Base-by-base conservation (phyloP, 495 filamentous ascomycete genomes). In the Lophiotrema nucula region DNA sequence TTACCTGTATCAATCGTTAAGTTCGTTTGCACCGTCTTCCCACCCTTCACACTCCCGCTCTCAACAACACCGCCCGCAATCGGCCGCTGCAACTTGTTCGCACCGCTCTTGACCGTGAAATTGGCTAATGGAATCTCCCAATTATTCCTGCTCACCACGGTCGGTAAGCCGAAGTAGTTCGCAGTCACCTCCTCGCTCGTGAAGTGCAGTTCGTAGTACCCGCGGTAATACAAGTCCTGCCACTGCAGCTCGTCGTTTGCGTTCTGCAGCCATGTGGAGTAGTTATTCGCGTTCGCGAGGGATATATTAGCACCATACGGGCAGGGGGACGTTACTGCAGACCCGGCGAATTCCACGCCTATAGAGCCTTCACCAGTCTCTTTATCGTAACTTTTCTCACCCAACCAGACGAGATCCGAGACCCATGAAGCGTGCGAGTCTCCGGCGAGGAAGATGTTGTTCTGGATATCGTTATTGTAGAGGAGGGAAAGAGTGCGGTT, bases 161-260 rank as follows among this genome's bases (percentile, higher is more conserved):
- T 73, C 22, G 72, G 72, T 53, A 70, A 33, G 24, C 83, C 83
- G 63, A 82, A 86, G 69, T 73, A 86, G 38, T 66, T 71, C 2
- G 83, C 81, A 31, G 75, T 43, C 24, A 71, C 64, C 33, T 63
- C 41, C 24, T 70, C 56, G 21, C 60, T 37, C 38, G 47, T 51
- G 42, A 74, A 53, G 16, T 71, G 67, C 18, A 73, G 62, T 56
- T 74, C 72, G 58, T 67, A 74, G 51, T 74, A 74, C 24, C 72
- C 85, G 24, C 84, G 74, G 64, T 88, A 88, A 64, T 82, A 87
- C 35, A 81, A 69, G 57, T 88, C 85, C 58, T 82, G 79, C 84
- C 85, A 88, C 67, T 85, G 82, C 53, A 88, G 73, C 63, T 83
- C 80, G 21, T 67, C 61, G 62, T 86, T 88, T 15, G 72, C 71